Base-by-base conservation (phyloP, 2,329 filamentous ascomycete genomes). In the Alternaria postmessia region DNA sequence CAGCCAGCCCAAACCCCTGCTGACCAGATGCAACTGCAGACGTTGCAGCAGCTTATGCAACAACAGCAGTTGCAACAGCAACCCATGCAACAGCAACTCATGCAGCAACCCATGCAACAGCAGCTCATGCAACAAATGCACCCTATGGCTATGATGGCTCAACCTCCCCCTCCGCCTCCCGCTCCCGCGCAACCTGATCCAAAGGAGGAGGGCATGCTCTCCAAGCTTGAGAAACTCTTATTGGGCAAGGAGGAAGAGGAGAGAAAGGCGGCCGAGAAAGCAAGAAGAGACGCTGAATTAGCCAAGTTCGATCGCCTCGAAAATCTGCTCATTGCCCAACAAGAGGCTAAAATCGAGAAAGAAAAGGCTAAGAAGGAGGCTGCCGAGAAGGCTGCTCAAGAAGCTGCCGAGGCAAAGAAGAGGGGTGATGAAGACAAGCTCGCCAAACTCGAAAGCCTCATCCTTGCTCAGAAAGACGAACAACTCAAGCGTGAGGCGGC, bases 391-490 rank as follows among this genome's bases (percentile, higher is more conserved):
- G 76, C 76, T 16, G 68, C 64, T 14, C 49, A 53, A 3, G 68
- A 56, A 3, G 74, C 72, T 7, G 68, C 60, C 3, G 75, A 77
- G 6, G 71, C 72, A 6, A 72, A 72, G 63, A 78, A 78, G 62
- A 75, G 67, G 58, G 75, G 71, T 7, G 76, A 80, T 36, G 78
- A 79, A 57, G 69, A 72, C 59, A 72, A 72, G 54, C 69, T 72
- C 20, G 68, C 57, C 24, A 71, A 72, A 28, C 68, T 81, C 30
- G 75, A 80, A 53, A 74, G 77, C 53, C 67, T 82, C 24, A 75
- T 82, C 54, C 69, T 80, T 52, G 77, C 79, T 51, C 78, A 80
- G 32, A 78, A 81, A 55, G 79, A 81, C 28, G 74, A 79, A 43
- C 77, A 78, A 49, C 61, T 78, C 32, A 77, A 75, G 47, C 67